phyloP scores from a whole-genome alignment of 2,329 filamentous ascomycete species.

The Cladophialophora yegresii region DNA sequence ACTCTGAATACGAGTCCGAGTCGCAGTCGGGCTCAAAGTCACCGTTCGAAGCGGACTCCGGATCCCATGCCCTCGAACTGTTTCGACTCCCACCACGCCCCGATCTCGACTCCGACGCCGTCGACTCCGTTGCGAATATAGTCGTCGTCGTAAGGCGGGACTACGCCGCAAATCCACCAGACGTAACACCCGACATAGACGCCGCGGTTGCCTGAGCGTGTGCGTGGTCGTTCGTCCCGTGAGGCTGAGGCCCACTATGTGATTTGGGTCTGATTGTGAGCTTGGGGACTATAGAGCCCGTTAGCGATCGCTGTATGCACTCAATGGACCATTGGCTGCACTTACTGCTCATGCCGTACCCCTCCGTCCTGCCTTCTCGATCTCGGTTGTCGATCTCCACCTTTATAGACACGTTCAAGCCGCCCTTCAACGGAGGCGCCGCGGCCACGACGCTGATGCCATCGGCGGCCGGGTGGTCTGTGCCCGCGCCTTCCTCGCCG shows the following conservation, averaged over 20 bases:
- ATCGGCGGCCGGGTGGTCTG: constrained; percentile 70
- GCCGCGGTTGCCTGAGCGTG: neutral
- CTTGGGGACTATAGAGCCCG: constrained; percentile 24
- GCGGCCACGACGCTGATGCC: constrained; percentile 44
- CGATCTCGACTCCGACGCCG: neutral
- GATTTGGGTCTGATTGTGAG: constrained; percentile 15
- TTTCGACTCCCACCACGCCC: neutral
- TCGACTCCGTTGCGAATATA: neutral
- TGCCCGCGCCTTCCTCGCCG: constrained; percentile 78
- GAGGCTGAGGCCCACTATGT: neutral
- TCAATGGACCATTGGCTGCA: neutral
- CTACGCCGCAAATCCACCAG: neutral
- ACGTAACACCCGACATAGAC: neutral
- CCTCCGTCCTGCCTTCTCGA: constrained; percentile 46
- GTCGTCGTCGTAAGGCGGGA: neutral
- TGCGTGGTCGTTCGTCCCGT: neutral
- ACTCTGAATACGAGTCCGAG: neutral
- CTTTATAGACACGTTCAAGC: constrained; percentile 49
- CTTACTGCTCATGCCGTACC: constrained; percentile 54
- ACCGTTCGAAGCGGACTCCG: neutral
- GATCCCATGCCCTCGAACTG: neutral
- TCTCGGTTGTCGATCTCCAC: constrained; percentile 52
- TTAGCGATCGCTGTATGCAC: neutral
- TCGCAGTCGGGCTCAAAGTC: neutral
- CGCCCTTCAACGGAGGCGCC: constrained; percentile 44